Evolutionary conservation across 192 early-diverging fungal genomes (phyloP).

Genomic region (Linnemannia schmuckeri): DNA sequence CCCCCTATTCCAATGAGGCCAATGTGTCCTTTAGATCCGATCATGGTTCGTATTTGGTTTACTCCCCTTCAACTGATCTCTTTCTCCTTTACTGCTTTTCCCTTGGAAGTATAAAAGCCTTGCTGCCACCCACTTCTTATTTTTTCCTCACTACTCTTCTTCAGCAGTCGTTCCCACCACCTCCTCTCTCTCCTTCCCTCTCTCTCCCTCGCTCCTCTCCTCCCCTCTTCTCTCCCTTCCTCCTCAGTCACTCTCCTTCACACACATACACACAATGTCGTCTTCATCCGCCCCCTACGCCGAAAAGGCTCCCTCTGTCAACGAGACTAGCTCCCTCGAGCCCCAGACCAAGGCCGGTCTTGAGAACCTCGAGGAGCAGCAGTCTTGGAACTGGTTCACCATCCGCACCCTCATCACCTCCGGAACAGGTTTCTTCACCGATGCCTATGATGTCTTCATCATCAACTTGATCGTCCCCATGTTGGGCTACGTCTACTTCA

Average conservation of each 20-base stretch:
- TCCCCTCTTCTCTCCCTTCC: not conserved
- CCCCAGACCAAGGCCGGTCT: conserved; percentile 54
- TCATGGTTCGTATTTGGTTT: not conserved
- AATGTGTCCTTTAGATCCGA: not conserved
- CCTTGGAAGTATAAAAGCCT: conserved; percentile 24
- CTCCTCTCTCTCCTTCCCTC: conserved; percentile 7
- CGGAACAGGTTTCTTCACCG: conserved; percentile 89
- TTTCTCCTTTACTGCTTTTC: not conserved
- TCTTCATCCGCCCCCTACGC: not conserved
- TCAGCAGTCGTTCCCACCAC: conserved; percentile 14
- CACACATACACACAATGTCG: conserved; percentile 22
- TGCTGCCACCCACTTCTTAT: conserved; percentile 4
- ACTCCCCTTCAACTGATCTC: no score
- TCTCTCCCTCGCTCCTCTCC: conserved; percentile 13
- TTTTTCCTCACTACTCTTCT: conserved; percentile 11
- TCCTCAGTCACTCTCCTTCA: not conserved
- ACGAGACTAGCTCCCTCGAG: conserved; percentile 22
- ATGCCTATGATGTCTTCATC: conserved; percentile 96
- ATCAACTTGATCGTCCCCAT: conserved; percentile 95
- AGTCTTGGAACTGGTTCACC: conserved; percentile 80
- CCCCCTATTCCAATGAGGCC: not conserved
- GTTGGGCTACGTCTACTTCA: conserved; percentile 81
- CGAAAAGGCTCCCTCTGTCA: conserved; percentile 21
- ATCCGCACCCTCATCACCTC: conserved; percentile 76
- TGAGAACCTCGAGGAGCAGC: conserved; percentile 65